These are phyloP conservation scores for Neofusicoccum sp. DNA, from an alignment of 2,329 filamentous ascomycete genomes.

Conservation along the genomic window DNA sequence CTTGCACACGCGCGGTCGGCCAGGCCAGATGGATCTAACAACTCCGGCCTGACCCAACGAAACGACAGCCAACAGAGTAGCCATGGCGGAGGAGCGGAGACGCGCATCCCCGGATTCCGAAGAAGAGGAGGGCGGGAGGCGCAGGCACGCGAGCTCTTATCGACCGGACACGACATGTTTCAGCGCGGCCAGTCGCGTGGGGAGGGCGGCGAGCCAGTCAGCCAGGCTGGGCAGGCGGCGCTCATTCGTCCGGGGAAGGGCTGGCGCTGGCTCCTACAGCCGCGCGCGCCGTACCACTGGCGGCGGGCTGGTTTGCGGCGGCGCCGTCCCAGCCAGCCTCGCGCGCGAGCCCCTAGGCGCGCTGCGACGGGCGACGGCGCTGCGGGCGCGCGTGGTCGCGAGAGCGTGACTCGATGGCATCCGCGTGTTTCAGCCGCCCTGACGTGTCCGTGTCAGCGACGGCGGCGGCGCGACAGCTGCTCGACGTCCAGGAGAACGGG, in stretches of 20 bases:
- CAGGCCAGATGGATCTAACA: no score
- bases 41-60: no score
- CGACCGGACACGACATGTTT: background rate
- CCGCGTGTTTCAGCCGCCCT: slow-evolving; percentile 13
- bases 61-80: no score
- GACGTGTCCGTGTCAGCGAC: slow-evolving; percentile 15
- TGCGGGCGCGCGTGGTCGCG: background rate
- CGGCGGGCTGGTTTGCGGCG: background rate
- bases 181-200: background rate
- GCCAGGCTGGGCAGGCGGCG: background rate
- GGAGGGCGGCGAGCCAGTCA: background rate
- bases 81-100: no score
- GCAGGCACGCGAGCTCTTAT: background rate
- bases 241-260: slow-evolving; percentile 10
- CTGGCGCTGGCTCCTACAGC: background rate
- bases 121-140: background rate
- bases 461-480: slow-evolving; percentile 2
- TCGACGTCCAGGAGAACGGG: background rate
- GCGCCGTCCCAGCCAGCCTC: background rate
- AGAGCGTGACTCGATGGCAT: background rate
- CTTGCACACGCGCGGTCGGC: no score
- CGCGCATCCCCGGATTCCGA: background rate
- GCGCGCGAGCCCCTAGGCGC: background rate
- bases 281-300: background rate
- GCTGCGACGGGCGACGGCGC: background rate